Conservation (phyloP, 108 stramenopile species). For the Mediolabrus comicus region DNA sequence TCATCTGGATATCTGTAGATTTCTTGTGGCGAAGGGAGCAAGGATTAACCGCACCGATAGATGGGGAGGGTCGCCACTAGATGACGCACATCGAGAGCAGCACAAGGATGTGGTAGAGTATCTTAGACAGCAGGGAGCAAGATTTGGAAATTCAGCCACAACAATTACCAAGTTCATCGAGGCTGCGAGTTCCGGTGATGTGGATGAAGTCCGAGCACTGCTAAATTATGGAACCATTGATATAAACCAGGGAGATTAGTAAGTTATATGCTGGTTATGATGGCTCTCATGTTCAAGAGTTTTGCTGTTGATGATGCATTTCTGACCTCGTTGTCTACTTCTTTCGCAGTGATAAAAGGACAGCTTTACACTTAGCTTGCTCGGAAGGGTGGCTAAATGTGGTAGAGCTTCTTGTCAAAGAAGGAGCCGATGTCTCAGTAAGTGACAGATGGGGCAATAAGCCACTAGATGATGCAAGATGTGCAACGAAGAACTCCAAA, state of each 20-base stretch:
- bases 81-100: slow-evolving; percentile 51
- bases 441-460: slow-evolving; percentile 29
- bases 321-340: no score
- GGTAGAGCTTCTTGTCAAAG: slow-evolving; percentile 19
- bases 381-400: slow-evolving; percentile 11
- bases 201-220: slow-evolving; percentile 35
- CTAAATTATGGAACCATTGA: slow-evolving; percentile 30
- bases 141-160: slow-evolving; percentile 34
- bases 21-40: slow-evolving; percentile 17
- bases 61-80: slow-evolving; percentile 61
- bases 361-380: slow-evolving; percentile 47
- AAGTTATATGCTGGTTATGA: no score
- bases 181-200: slow-evolving; percentile 46
- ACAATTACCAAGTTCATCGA: slow-evolving; percentile 34
- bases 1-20: neutral
- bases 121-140: slow-evolving; percentile 28
- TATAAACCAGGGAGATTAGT: slow-evolving; percentile 44
- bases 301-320: neutral
- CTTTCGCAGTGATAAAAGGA: slow-evolving; percentile 41
- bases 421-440: slow-evolving; percentile 17
- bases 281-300: slow-evolving; percentile 17
- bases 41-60: slow-evolving; percentile 5
- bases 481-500: neutral
- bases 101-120: slow-evolving; percentile 43
- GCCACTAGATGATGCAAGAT: slow-evolving; percentile 30